Evolutionary conservation across 352 stramenopile species (phyloP).

Genomic region (Globisporangium radiosum): DNA sequence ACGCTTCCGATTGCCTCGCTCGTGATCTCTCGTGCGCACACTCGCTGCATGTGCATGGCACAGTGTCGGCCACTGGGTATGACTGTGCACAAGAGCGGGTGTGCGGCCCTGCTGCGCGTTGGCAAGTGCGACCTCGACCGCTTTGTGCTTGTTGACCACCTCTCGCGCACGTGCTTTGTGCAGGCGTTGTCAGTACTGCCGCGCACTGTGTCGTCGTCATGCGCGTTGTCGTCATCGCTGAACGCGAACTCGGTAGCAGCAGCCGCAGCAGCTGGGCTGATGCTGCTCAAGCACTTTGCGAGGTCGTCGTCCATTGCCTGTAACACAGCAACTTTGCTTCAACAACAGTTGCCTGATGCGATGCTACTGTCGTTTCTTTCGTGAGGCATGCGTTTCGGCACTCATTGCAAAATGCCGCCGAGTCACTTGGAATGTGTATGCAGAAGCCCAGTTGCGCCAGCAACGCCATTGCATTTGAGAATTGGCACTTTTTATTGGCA

Average conservation of each 20-base stretch:
- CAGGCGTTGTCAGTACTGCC: slow-evolving; percentile 8
- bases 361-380: no score
- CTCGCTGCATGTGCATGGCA: slow-evolving; percentile 2
- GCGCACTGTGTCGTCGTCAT: neutral
- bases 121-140: slow-evolving; percentile 37
- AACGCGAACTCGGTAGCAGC: neutral
- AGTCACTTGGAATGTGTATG: no score
- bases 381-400: no score
- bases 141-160: slow-evolving; percentile 51
- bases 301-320: slow-evolving; percentile 17
- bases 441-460: no score
- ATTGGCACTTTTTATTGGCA: no score
- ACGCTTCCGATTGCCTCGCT: neutral
- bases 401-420: no score
- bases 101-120: slow-evolving; percentile 40
- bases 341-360: no score
- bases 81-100: slow-evolving; percentile 56
- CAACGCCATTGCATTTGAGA: no score
- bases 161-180: slow-evolving; percentile 58
- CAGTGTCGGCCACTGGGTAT: slow-evolving; percentile 33
- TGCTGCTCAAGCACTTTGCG: slow-evolving; percentile 4
- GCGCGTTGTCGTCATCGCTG: neutral
- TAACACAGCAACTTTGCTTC: no score
- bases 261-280: no score
- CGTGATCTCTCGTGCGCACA: neutral